Conservation (phyloP, 129 eudicot species). For the Chrysanthemum makinoi region DNA sequence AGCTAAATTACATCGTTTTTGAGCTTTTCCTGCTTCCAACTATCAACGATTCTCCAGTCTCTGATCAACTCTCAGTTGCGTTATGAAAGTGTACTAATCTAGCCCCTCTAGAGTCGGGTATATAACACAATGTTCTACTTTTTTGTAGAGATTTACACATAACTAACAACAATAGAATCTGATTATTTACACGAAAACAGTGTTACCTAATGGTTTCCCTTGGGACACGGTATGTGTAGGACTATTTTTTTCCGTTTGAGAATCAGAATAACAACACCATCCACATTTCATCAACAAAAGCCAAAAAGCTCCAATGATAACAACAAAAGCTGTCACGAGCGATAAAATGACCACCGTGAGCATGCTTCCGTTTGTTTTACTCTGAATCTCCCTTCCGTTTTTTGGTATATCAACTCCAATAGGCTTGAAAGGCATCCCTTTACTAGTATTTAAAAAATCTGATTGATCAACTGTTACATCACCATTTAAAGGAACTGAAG, state of each 20-base stretch:
- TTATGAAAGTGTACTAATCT: not conserved
- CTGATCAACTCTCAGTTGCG: slow-evolving; percentile 36
- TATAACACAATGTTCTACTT: not conserved
- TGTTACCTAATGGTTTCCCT: slow-evolving; percentile 60
- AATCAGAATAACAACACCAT: slow-evolving; percentile 34
- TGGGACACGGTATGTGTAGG: slow-evolving; percentile 38
- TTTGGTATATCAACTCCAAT: slow-evolving; percentile 70
- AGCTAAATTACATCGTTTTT: slow-evolving; percentile 59
- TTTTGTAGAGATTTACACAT: too few species aligned
- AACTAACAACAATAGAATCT: not conserved
- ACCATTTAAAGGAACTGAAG: slow-evolving; percentile 44
- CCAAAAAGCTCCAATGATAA: slow-evolving; percentile 55
- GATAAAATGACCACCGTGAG: slow-evolving; percentile 62
- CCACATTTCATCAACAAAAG: slow-evolving; percentile 56
- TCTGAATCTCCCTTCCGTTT: slow-evolving; percentile 31
- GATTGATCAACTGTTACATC: slow-evolving; percentile 49
- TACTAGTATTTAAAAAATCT: slow-evolving; percentile 39
- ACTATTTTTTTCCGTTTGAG: slow-evolving; percentile 23
- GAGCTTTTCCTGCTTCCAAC: slow-evolving; percentile 68
- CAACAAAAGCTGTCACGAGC: slow-evolving; percentile 63
- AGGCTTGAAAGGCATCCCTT: slow-evolving; percentile 65
- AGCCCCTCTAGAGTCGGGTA: not conserved
- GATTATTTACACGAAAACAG: not conserved
- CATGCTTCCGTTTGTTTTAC: slow-evolving; percentile 38
- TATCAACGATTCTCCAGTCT: slow-evolving; percentile 55